These are phyloP conservation scores for Nakataea oryzae DNA, from an alignment of 2,329 filamentous ascomycete genomes.

Conservation along the genomic window DNA sequence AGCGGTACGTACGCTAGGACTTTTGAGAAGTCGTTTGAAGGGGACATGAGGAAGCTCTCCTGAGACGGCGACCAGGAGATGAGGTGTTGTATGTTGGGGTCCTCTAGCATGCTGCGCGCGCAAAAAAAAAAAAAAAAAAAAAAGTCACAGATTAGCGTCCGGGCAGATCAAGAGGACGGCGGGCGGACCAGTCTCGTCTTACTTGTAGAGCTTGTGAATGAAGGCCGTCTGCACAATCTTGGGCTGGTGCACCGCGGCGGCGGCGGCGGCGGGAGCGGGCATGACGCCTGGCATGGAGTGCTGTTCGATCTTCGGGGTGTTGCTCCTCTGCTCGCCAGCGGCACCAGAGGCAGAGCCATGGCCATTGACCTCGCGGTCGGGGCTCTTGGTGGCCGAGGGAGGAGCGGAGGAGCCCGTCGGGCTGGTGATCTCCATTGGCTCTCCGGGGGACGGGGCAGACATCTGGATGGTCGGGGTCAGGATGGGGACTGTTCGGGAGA, in stretches of 20 bases:
- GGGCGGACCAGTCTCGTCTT: constrained; percentile 11
- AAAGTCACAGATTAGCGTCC: not conserved
- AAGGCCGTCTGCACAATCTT: constrained; percentile 98
- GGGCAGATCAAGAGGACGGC: not conserved
- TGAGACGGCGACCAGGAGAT: constrained; percentile 93
- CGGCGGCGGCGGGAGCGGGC: constrained; percentile 46
- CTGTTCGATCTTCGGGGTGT: constrained; percentile 21
- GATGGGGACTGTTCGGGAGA: constrained; percentile 46
- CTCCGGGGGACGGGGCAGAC: constrained; percentile 45
- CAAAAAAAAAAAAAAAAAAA: not conserved
- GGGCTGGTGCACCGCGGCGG: constrained; percentile 75
- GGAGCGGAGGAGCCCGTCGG: constrained; percentile 35
- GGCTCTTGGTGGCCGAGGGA: constrained; percentile 31
- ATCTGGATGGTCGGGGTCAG: constrained; percentile 46
- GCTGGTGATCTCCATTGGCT: constrained; percentile 52
- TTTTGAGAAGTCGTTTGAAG: constrained; percentile 94
- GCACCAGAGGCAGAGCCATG: constrained; percentile 11
- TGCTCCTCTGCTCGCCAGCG: constrained; percentile 6
- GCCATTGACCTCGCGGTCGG: constrained; percentile 17
- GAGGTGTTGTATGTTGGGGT: constrained; percentile 82
- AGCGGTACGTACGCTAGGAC: constrained; percentile 71
- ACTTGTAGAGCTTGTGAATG: constrained; percentile 99
- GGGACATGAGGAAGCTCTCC: constrained; percentile 98
- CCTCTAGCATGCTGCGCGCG: constrained; percentile 78
- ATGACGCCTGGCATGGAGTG: constrained; percentile 22